Base-by-base conservation (phyloP, 2,329 filamentous ascomycete genomes). In the Rhynchosporium agropyri region DNA sequence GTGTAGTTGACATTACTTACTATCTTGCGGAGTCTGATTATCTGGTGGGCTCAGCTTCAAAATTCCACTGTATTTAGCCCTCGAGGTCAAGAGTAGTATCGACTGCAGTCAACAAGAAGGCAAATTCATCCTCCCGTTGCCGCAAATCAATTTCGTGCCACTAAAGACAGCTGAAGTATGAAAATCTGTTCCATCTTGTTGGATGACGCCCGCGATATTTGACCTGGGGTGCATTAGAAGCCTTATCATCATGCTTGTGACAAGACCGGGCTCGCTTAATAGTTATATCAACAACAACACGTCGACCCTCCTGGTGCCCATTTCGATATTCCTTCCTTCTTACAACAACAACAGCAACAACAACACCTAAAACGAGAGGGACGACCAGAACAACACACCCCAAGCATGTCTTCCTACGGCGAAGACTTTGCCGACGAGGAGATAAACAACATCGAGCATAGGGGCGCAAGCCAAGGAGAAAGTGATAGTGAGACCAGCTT, bases 361-460 rank as follows among this genome's bases (percentile, higher is more conserved):
- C 20, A 20, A 20, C 20, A 20, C 7, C 31, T 13, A 36, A 26
- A 31, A 33, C 29, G 15, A 46, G 20, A 2, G 9, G 12, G 13
- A 8, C 38, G 4, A 31, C 42, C 9, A 38, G 3, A 26, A 13
- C 8, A 54, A 8, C 2, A 28, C 26, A 8, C 20, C 28, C n/a
- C 20, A 54, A 46, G 6, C 13, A 57, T 57, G 54, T 57, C 54
- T 46, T 45, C 54, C 9, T 20, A 57, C 38, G 42, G 29, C 13
- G 54, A 46, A n/a, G 28, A 57, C 26, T 46, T 45, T 28, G 33
- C 54, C 40, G 42, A 57, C 31, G 54, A 57, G 20, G 36, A 54
- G 36, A 33, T 8, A 3, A 42, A 42, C 36, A 45, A 31, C 38
- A 45, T 57, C 4, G 28, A 57, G 12, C 54, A 45, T 57, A 28